Evolutionary conservation across 2,329 filamentous ascomycete species (phyloP).

Genomic region (Coniella lustricola): DNA sequence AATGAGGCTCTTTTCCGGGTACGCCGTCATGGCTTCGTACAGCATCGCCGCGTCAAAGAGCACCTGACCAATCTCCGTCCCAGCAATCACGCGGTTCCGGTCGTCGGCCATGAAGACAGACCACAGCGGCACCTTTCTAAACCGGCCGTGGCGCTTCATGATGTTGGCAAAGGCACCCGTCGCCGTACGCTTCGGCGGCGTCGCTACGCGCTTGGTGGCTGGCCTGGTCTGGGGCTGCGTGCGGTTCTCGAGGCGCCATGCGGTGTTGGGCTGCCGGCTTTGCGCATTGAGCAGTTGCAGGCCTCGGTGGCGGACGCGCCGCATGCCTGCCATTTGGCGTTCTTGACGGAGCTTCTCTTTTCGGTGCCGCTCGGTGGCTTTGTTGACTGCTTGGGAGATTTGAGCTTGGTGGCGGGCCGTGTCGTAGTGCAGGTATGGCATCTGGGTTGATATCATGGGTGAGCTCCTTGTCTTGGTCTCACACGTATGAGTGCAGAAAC

Average conservation of each 20-base stretch:
- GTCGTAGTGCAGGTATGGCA: conserved; percentile 37
- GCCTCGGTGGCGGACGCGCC: conserved; percentile 10
- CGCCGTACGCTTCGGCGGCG: conserved; percentile 3
- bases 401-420: conserved; percentile 20
- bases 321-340: conserved; percentile 3
- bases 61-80: conserved; percentile 21
- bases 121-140: neutral
- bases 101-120: conserved; percentile 9
- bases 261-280: conserved; percentile 11
- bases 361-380: conserved; percentile 8
- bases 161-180: conserved; percentile 14
- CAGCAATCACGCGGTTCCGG: conserved; percentile 5
- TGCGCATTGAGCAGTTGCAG: conserved; percentile 11
- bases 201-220: neutral
- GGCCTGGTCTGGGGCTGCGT: neutral
- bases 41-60: conserved; percentile 28
- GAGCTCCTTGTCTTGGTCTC: neutral
- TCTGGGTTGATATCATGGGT: conserved; percentile 19
- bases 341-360: conserved; percentile 10
- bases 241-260: conserved; percentile 12
- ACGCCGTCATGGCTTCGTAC: conserved; percentile 29
- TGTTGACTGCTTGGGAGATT: conserved; percentile 9
- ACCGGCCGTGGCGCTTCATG: conserved; percentile 14
- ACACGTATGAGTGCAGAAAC: too few relatives aligned
- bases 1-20: conserved; percentile 28